A percentile compares a stretch with the other conserved stretches of the same genome.
Conservation (phyloP, 73 alveolate genomes). For the Stentor coeruleus region DNA sequence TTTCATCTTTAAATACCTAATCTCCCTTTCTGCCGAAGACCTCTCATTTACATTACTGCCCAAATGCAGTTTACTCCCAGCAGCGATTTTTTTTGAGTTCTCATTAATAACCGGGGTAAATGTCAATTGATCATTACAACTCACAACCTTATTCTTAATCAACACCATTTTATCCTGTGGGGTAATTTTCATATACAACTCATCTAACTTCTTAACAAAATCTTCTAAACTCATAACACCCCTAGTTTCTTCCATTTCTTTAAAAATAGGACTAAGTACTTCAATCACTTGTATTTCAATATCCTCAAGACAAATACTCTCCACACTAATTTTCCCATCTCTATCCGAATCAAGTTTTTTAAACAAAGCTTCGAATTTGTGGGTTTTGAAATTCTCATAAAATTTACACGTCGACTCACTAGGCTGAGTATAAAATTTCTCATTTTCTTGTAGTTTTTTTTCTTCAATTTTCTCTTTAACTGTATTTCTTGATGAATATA, state of each 20-base stretch:
- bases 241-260: background rate
- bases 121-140: background rate
- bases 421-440: background rate
- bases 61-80: too few species aligned
- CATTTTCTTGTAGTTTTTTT: background rate
- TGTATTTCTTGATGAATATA: background rate
- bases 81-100: background rate
- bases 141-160: background rate
- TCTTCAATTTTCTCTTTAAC: too few species aligned
- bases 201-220: background rate
- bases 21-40: background rate
- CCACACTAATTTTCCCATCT: background rate
- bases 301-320: background rate
- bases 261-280: background rate
- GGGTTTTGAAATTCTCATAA: background rate
- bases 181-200: background rate
- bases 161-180: background rate
- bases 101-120: background rate
- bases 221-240: background rate
- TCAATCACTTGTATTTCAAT: background rate
- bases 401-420: background rate
- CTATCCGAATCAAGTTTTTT: background rate
- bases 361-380: background rate
- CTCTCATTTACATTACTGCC: background rate
- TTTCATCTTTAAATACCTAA: background rate